Evolutionary conservation across 495 filamentous ascomycete species (phyloP).

Genomic region (Margaritispora aquatica): DNA sequence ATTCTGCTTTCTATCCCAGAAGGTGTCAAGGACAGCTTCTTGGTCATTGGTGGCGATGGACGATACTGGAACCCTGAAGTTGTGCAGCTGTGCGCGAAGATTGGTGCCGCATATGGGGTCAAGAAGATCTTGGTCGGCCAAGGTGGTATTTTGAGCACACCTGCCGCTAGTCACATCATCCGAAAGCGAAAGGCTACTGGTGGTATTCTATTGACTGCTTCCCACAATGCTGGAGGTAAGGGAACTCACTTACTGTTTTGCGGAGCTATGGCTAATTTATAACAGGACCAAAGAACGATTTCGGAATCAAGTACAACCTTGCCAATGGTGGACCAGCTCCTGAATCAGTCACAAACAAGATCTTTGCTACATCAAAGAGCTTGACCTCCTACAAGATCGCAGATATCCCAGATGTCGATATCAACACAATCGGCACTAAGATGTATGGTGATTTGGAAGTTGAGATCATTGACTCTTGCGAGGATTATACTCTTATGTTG

Average conservation of each 20-base stretch:
- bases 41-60: conserved; percentile 97
- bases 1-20: conserved; percentile 95
- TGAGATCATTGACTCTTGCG: conserved; percentile 86
- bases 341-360: conserved; percentile 95
- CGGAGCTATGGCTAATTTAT: background rate
- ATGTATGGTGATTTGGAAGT: conserved; percentile 83
- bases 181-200: conserved; percentile 89
- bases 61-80: conserved; percentile 96
- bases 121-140: conserved; percentile 98
- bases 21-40: conserved; percentile 76
- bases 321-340: conserved; percentile 92
- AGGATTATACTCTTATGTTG: conserved; percentile 90
- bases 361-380: conserved; percentile 82
- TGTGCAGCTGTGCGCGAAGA: conserved; percentile 94
- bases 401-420: conserved; percentile 81
- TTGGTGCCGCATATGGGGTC: conserved; percentile 92
- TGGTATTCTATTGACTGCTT: conserved; percentile 93
- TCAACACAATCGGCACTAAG: conserved; percentile 71
- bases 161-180: conserved; percentile 92
- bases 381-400: conserved; percentile 88
- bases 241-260: conserved; percentile 9
- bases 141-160: conserved; percentile 92
- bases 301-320: conserved; percentile 99
- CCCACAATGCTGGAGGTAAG: conserved; percentile 96
- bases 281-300: conserved; percentile 83